Evolutionary conservation across 2,329 filamentous ascomycete species (phyloP).

Genomic region (Claviceps quebecensis): DNA sequence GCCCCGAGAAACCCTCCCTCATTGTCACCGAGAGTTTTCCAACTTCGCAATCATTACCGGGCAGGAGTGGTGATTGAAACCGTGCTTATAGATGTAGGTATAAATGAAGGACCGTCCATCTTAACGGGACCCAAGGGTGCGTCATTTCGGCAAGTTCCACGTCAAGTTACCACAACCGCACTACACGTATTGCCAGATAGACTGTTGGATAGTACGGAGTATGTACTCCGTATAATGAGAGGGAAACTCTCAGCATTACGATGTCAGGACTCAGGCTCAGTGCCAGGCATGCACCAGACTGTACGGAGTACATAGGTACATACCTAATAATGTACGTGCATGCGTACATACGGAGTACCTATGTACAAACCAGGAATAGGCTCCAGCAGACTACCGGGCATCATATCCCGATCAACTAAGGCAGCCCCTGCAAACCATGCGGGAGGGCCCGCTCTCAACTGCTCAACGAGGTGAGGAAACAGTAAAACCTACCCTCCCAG

Average conservation of each 20-base stretch:
- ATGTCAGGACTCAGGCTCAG: no score
- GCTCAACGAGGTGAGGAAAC: no score
- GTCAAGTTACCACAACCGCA: background rate
- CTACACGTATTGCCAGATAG: background rate
- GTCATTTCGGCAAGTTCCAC: slow-evolving; percentile 1
- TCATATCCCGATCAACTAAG: background rate
- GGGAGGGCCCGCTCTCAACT: background rate
- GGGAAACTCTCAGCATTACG: no score
- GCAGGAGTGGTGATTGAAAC: background rate
- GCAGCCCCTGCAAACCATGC: background rate
- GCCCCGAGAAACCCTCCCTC: background rate
- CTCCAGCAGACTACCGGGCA: background rate
- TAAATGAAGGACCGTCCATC: background rate
- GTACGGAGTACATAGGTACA: no score
- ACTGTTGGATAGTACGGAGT: background rate
- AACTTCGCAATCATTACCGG: background rate
- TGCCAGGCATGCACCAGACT: no score
- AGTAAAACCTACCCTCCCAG: no score
- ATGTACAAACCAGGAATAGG: no score
- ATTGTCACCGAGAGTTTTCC: background rate
- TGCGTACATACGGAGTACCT: no score
- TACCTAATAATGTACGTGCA: no score
- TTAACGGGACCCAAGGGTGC: background rate
- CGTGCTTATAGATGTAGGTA: background rate
- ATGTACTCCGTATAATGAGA: no score